Evolutionary conservation across 1,284 basidiomycete species (phyloP).

Genomic region (Inonotus hispidus): DNA sequence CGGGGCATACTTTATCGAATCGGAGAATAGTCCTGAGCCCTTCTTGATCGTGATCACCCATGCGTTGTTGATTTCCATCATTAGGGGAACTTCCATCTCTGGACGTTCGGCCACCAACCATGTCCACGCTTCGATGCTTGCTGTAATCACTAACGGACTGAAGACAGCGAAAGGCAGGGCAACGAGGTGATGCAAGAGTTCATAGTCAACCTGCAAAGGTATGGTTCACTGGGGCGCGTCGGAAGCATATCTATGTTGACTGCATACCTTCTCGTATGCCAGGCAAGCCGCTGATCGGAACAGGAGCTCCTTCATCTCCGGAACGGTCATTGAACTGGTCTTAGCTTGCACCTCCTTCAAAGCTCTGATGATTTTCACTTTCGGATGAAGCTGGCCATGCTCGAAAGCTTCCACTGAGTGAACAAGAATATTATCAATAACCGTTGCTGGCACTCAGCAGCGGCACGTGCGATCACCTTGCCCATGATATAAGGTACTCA

Average conservation of each 20-base stretch:
- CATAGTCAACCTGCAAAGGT: slow-evolving; percentile 67
- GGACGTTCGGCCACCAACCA: slow-evolving; percentile 93
- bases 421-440: background rate
- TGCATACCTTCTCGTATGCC: slow-evolving; percentile 60
- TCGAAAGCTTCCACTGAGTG: background rate
- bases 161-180: slow-evolving; percentile 86
- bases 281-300: slow-evolving; percentile 85
- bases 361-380: slow-evolving; percentile 64
- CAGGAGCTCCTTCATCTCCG: slow-evolving; percentile 80
- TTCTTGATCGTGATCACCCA: slow-evolving; percentile 83
- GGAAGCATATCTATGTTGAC: background rate
- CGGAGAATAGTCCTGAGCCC: slow-evolving; percentile 81
- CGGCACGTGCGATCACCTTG: background rate
- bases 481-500: slow-evolving; percentile 47
- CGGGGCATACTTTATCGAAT: slow-evolving; percentile 62
- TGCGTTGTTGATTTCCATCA: slow-evolving; percentile 82
- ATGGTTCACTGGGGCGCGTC: background rate
- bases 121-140: slow-evolving; percentile 93
- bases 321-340: slow-evolving; percentile 63
- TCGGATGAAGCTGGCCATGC: slow-evolving; percentile 32
- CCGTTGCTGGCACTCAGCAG: background rate
- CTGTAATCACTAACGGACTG: slow-evolving; percentile 79
- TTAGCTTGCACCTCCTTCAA: slow-evolving; percentile 67
- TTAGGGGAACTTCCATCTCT: slow-evolving; percentile 66
- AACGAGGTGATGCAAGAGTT: slow-evolving; percentile 85